Percentiles rank a stretch among this genome's conserved stretches.
Evolutionary conservation across 192 early-diverging fungal genomes (phyloP).

Genomic region (Linderina pennispora): DNA sequence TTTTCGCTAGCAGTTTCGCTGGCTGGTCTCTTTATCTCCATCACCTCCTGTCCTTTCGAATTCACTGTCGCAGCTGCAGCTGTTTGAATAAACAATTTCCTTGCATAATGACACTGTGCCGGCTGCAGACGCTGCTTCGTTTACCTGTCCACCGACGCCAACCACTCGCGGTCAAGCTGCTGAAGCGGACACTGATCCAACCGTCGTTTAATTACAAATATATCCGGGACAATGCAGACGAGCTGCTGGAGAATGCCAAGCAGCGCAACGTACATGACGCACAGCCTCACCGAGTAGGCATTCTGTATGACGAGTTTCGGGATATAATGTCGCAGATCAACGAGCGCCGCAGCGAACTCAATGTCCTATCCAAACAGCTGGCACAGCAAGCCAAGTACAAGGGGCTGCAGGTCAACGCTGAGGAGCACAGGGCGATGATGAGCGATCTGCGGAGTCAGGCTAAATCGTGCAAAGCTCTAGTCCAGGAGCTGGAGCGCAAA

Average conservation of each 20-base stretch:
- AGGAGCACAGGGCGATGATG: conserved; percentile 2
- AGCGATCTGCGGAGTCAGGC: conserved; percentile 38
- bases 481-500: conserved; percentile 48
- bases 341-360: conserved; percentile 40
- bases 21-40: no score
- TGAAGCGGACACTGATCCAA: conserved; percentile 19
- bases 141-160: no score
- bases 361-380: conserved; percentile 42
- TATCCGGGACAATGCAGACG: conserved; percentile 48
- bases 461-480: conserved; percentile 50
- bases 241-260: conserved; percentile 40
- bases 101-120: no score
- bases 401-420: conserved; percentile 3
- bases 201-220: conserved; percentile 54
- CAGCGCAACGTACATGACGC: conserved; percentile 51
- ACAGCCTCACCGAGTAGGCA: conserved; percentile 43
- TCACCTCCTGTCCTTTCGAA: no score
- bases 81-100: no score
- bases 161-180: no score
- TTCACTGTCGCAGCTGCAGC: no score
- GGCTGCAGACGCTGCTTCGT: no score
- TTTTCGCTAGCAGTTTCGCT: no score
- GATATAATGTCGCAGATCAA: conserved; percentile 13
- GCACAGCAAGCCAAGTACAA: conserved; percentile 15
- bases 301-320: conserved; percentile 46